Base-by-base conservation (phyloP, 139 green algal genomes). In the Volvox reticuliferus region DNA sequence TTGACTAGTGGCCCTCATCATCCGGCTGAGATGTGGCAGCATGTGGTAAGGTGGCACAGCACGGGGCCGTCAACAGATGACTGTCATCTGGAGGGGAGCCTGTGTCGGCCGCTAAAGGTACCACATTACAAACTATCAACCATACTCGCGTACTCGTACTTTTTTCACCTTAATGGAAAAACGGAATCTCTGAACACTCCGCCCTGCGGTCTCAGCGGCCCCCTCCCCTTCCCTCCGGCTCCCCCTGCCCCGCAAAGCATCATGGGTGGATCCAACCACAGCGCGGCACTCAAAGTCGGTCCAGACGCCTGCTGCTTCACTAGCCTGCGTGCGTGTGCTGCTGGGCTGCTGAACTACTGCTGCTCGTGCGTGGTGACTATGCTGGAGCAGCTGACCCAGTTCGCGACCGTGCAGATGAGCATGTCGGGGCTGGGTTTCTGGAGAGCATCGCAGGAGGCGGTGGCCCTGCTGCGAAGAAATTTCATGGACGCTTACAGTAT, bases 401-500 rank as follows among this genome's bases (percentile, higher is more conserved):
- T 82, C 44, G 85, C 85, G 20, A 89, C 85, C 17, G 69, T 89
- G 0, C 37, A 73, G 69, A 89, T 89, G 85, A 30, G 28, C 68
- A 82, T 89, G 69, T 73, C 68, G 68, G 85, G 85, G 0, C 37
- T 62, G 85, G 69, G 69, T 32, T 89, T 89, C 85, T 82, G 68
- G 69, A 28, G 19, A 26, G 69, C 85, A 1, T 37, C 30, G 0
- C 18, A n/a, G 63, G 69, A 71, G 69, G 85, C 32, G 68, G 69
- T 89, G 85, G 69, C 28, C 19, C 85, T 89, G 36, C 28, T 82
- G 37, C 14, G 69, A 26, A 76, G 85, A 19, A 82, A 89, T 36
- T 24, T 55, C 36, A 89, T 89, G 85, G 85, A 89, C 85, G 85
- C 69, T 0, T 89, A 89, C 68, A 82, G 68, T 67, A 89, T 89